These are phyloP conservation scores for Melanomma pulvis-pyrius DNA, from an alignment of 495 filamentous ascomycete species.

Conservation along the genomic window DNA sequence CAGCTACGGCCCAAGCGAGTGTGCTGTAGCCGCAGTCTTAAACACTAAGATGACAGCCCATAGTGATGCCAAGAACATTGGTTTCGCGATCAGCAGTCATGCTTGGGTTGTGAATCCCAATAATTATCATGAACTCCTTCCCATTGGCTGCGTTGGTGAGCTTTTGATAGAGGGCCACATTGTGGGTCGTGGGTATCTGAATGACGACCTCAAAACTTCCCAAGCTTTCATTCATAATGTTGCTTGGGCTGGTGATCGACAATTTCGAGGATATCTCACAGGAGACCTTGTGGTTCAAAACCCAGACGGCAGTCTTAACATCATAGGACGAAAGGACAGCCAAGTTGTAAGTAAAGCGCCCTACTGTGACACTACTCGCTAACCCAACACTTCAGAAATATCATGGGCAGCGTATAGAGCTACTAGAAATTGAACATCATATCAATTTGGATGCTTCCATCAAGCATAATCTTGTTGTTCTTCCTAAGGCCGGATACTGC, in stretches of 20 bases:
- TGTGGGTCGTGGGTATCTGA: slow-evolving; percentile 28
- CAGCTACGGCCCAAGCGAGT: slow-evolving; percentile 35
- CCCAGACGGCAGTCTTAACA: slow-evolving; percentile 32
- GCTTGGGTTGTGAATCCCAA: slow-evolving; percentile 31
- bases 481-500: slow-evolving; percentile 26
- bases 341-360: slow-evolving; percentile 28
- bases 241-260: slow-evolving; percentile 14
- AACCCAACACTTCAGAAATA: slow-evolving; percentile 21
- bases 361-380: neutral
- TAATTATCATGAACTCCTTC: slow-evolving; percentile 20
- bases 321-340: slow-evolving; percentile 37
- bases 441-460: slow-evolving; percentile 21
- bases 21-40: slow-evolving; percentile 27
- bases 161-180: slow-evolving; percentile 29
- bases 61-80: slow-evolving; percentile 27
- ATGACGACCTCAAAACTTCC: slow-evolving; percentile 28
- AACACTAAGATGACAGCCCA: slow-evolving; percentile 12
- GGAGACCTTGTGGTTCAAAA: slow-evolving; percentile 37
- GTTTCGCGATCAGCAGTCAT: slow-evolving; percentile 19
- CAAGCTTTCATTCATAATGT: slow-evolving; percentile 23
- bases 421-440: slow-evolving; percentile 39
- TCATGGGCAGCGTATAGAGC: slow-evolving; percentile 40
- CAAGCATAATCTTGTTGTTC: slow-evolving; percentile 18
- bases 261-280: slow-evolving; percentile 34
- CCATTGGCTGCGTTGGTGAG: slow-evolving; percentile 31